Evolutionary conservation across 495 filamentous ascomycete species (phyloP), one percentile per base, ranked within the genome.

Genomic region (Penicillium antarcticum): DNA sequence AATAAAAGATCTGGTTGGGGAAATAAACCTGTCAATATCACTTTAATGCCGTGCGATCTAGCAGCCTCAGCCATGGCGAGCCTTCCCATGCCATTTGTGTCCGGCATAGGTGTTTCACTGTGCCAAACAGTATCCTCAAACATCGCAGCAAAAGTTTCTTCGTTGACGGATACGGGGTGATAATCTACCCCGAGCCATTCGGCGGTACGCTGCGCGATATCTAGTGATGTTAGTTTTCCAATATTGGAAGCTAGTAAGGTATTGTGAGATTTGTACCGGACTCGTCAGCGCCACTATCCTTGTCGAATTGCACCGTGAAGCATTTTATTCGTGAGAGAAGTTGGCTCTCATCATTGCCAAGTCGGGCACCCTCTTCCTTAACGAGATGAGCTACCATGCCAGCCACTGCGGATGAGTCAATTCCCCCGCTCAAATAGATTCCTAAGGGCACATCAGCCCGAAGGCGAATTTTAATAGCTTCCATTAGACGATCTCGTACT

Each of bases 371-470:
- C 29, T 62, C 50, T 35, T 79, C 60, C 18, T 69, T 58, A 1
- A 74, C 60, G 2, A 80, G 70, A 50, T 79, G 65, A 1, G 66
- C 67, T 18, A 74, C 73, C 57, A 82, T 81, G 12, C 79, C 77
- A 13, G 77, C 79, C 24, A 81, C 60, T 6, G 69, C 67, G 0
- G 76, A 77, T 5, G 73, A 77, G 52, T 80, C 79, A 24, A 83
- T 63, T 2, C 80, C 80, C n/a, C 79, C 79, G 19, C 66, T 73
- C 1, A 81, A 60, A 45, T 75, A 79, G 37, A 82, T 61, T 1
- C 78, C 78, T 6, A 82, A 64, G 6, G 71, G 70, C 0, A 81
- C 79, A 58, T 82, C 78, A 2, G 78, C 78, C 17, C 76, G 67
- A 24, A 81, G 63, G 10, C 78, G 74, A 26, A 79, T 23, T 1